A percentile compares a stretch with the other conserved stretches of the same genome.
Conservation (phyloP, 2,329 filamentous ascomycete species). For the Sarocladium brachiariae region DNA sequence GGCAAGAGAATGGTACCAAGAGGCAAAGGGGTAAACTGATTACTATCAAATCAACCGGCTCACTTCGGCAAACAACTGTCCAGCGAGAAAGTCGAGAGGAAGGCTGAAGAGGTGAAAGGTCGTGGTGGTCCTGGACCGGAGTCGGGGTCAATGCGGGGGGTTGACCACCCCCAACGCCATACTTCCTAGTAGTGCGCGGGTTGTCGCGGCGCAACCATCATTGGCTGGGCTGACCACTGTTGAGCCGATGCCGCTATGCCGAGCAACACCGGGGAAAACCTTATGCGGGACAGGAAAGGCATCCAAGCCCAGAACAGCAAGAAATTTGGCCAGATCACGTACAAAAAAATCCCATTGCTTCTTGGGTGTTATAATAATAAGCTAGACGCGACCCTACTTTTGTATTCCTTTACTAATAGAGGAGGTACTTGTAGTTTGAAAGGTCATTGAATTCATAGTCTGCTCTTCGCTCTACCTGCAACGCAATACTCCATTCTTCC, state of each 20-base stretch:
- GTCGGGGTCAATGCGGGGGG: slow-evolving; percentile 3
- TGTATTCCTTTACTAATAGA: no score
- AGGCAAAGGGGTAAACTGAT: no score
- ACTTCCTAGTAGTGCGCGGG: no score
- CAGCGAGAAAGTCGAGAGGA: neutral
- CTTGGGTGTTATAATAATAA: no score
- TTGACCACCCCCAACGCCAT: no score
- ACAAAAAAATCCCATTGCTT: no score
- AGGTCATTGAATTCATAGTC: slow-evolving; percentile 9
- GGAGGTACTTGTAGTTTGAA: neutral
- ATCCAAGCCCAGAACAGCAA: no score
- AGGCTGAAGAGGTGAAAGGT: neutral
- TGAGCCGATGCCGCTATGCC: slow-evolving; percentile 15
- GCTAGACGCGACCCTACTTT: no score
- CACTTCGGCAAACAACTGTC: neutral
- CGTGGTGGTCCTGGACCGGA: neutral
- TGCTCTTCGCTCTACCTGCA: neutral
- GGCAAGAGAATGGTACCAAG: no score
- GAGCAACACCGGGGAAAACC: slow-evolving; percentile 9
- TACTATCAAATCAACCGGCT: neutral
- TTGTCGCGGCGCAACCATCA: slow-evolving; percentile 3
- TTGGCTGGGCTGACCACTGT: neutral
- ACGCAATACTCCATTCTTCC: neutral
- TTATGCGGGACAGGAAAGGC: slow-evolving; percentile 3
- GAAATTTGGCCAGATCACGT: no score